These are phyloP conservation scores for Metschnikowia proteae DNA, from an alignment of 805 yeast species.

Conservation along the genomic window DNA sequence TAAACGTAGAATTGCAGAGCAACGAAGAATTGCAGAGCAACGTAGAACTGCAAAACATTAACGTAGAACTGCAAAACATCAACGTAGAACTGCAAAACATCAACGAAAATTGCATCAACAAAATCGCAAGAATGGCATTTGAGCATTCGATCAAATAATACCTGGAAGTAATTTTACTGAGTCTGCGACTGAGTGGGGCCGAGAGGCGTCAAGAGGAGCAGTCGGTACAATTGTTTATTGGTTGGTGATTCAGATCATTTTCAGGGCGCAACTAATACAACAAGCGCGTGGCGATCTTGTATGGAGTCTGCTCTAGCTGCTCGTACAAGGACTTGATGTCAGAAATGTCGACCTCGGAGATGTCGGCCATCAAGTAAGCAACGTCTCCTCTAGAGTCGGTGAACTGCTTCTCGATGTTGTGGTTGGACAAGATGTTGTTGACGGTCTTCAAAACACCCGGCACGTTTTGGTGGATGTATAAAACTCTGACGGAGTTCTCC, in stretches of 20 bases:
- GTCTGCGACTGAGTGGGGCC: no score
- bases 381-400: constrained; percentile 95
- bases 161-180: no score
- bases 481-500: constrained; percentile 83
- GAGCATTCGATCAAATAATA: no score
- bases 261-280: constrained; percentile 52
- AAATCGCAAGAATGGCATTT: no score
- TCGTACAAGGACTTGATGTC: constrained; percentile 84
- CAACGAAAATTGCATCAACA: no score
- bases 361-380: constrained; percentile 98
- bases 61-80: no score
- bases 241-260: not conserved
- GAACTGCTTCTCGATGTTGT: constrained; percentile 96
- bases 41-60: no score
- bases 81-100: no score
- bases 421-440: constrained; percentile 88
- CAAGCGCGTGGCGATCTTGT: constrained; percentile 86
- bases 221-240: constrained; percentile 4
- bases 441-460: constrained; percentile 98
- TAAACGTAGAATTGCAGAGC: no score
- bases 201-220: not conserved
- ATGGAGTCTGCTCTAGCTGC: constrained; percentile 83
- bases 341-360: constrained; percentile 73
- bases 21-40: no score
- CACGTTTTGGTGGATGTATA: constrained; percentile 94